Evolutionary conservation across 169 alveolate genomes (phyloP).

Genomic region (Eimeria tenella): DNA sequence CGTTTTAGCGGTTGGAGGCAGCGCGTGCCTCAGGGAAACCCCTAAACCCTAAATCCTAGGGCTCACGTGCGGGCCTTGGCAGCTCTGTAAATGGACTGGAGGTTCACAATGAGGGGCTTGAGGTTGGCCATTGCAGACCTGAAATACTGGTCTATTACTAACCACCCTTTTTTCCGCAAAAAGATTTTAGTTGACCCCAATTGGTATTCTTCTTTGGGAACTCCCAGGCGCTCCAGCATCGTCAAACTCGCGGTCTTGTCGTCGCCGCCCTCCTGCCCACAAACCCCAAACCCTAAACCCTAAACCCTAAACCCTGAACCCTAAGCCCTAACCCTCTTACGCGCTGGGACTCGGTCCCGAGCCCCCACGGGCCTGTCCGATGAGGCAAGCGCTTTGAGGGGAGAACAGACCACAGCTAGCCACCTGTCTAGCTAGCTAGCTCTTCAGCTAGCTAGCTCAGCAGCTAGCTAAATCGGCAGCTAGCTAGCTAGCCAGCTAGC

Average conservation of each 20-base stretch:
- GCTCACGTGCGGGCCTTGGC: slow-evolving; percentile 68
- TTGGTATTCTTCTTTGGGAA: slow-evolving; percentile 83
- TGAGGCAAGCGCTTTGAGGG: too few species aligned
- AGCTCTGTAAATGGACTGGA: slow-evolving; percentile 81
- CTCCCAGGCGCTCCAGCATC: slow-evolving; percentile 79
- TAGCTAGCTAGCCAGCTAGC: too few species aligned
- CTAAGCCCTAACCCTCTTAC: too few species aligned
- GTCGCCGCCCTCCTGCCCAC: slow-evolving; percentile 74
- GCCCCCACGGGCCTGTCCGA: too few species aligned
- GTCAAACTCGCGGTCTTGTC: slow-evolving; percentile 77
- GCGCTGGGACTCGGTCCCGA: neutral
- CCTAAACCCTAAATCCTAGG: neutral
- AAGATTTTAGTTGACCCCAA: slow-evolving; percentile 82
- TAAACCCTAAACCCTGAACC: too few species aligned
- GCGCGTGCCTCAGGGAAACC: neutral
- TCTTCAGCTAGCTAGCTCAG: too few species aligned
- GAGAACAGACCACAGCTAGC: too few species aligned
- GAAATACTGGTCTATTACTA: slow-evolving; percentile 81
- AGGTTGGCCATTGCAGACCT: slow-evolving; percentile 80
- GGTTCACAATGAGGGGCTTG: slow-evolving; percentile 79
- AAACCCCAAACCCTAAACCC: neutral
- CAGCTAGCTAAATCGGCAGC: too few species aligned
- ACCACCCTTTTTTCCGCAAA: slow-evolving; percentile 83
- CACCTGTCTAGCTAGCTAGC: too few species aligned
- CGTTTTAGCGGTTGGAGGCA: neutral